Conservation (phyloP, 1,284 basidiomycete genomes). For the Fomitopsis schrenkii region DNA sequence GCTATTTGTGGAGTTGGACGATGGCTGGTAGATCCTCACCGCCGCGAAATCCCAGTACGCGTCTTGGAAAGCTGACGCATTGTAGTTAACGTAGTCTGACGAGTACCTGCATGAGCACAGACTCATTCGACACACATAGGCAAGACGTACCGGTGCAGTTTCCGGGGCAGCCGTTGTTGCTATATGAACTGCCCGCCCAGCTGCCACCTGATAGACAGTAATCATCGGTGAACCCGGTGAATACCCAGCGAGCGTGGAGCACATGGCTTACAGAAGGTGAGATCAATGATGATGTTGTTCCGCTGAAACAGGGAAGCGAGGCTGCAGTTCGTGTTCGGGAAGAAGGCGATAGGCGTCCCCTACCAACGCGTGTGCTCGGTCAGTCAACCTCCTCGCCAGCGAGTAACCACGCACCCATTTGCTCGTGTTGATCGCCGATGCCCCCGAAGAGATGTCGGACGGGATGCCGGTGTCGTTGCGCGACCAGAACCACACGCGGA, state of each 20-base stretch:
- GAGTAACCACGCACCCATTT: conserved; percentile 36
- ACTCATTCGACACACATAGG: conserved; percentile 6
- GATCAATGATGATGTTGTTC: conserved; percentile 53
- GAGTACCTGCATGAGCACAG: background rate
- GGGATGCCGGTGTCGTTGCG: conserved; percentile 40
- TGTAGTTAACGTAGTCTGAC: conserved; percentile 56
- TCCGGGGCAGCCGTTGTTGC: conserved; percentile 37
- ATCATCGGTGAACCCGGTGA: background rate
- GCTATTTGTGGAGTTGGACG: background rate
- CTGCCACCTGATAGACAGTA: conserved; percentile 29
- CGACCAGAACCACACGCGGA: conserved; percentile 62
- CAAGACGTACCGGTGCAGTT: conserved; percentile 37
- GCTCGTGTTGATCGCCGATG: conserved; percentile 37
- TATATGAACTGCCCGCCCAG: conserved; percentile 44
- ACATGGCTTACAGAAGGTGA: conserved; percentile 32
- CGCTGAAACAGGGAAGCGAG: conserved; percentile 40
- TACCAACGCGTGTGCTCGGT: conserved; percentile 11
- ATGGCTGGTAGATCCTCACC: conserved; percentile 4
- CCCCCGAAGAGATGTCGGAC: conserved; percentile 38
- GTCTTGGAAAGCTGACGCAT: conserved; percentile 58
- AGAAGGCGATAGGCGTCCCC: conserved; percentile 48
- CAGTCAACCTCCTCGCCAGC: background rate
- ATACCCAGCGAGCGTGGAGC: too few relatives aligned
- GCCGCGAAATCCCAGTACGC: conserved; percentile 45
- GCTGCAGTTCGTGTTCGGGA: conserved; percentile 42